phyloP scores from a whole-genome alignment of 1,139 yeast genomes.

The Diutina neorugosa region DNA sequence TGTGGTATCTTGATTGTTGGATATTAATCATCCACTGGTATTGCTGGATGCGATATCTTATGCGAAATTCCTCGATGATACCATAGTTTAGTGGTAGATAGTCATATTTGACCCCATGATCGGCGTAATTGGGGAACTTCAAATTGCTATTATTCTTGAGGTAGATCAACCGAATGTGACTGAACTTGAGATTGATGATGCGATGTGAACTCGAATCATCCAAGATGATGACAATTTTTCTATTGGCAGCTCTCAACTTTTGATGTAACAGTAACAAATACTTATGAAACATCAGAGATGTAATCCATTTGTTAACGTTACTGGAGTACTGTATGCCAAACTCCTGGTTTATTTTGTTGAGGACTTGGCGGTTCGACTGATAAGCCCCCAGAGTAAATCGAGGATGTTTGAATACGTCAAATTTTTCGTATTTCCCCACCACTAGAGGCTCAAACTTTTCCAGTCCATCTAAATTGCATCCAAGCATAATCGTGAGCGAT shows the following conservation, averaged over 20 bases:
- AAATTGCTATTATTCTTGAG: constrained; percentile 29
- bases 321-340: constrained; percentile 37
- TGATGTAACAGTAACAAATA: constrained; percentile 51
- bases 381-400: constrained; percentile 19
- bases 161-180: constrained; percentile 36
- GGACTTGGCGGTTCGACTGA: constrained; percentile 9
- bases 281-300: constrained; percentile 53
- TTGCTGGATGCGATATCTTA: constrained; percentile 47
- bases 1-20: constrained; percentile 16
- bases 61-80: constrained; percentile 48
- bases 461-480: constrained; percentile 50
- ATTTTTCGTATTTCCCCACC: constrained; percentile 48
- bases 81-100: constrained; percentile 59
- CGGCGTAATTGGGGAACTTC: constrained; percentile 25
- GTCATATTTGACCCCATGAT: constrained; percentile 28
- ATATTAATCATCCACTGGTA: constrained; percentile 37
- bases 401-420: constrained; percentile 30
- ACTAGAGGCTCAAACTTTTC: constrained; percentile 50
- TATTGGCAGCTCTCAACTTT: constrained; percentile 24
- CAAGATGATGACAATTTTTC: constrained; percentile 42
- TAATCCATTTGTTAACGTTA: constrained; percentile 52
- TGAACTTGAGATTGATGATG: constrained; percentile 42
- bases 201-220: constrained; percentile 59
- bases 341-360: neutral
- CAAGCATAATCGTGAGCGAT: constrained; percentile 48